phyloP scores from a whole-genome alignment of 148 eudicot genomes.

The Nepenthes mirabilis region DNA sequence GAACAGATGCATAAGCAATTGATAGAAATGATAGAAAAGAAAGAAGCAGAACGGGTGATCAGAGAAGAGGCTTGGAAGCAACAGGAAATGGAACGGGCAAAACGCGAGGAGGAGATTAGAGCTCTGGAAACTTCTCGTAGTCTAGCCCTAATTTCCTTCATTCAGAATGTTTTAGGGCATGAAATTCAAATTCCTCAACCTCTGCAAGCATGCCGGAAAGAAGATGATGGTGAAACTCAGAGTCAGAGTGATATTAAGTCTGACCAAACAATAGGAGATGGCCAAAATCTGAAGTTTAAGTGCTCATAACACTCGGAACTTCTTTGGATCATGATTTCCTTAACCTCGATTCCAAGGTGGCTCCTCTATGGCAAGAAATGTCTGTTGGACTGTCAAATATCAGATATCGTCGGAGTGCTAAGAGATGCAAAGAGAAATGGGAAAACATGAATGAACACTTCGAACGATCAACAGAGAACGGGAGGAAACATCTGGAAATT shows the following conservation, averaged over 20 bases:
- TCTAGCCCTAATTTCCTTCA: constrained; percentile 33
- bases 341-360: constrained; percentile 13
- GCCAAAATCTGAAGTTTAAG: constrained; percentile 49
- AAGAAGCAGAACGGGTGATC: constrained; percentile 26
- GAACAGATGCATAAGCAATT: constrained; percentile 49
- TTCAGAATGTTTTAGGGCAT: constrained; percentile 23
- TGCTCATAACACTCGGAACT: constrained; percentile 36
- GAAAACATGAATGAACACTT: constrained; percentile 40
- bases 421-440: constrained; percentile 52
- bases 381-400: constrained; percentile 26
- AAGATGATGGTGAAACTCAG: constrained; percentile 10
- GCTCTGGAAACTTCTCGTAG: constrained; percentile 32
- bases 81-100: constrained; percentile 28
- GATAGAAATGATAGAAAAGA: constrained; percentile 27
- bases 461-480: constrained; percentile 17
- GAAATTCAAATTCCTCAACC: constrained; percentile 10
- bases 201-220: constrained; percentile 3
- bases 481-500: constrained; percentile 13
- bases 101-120: constrained; percentile 20
- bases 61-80: constrained; percentile 45
- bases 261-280: constrained; percentile 22
- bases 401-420: constrained; percentile 34
- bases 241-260: constrained; percentile 1
- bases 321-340: constrained; percentile 30
- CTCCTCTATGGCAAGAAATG: constrained; percentile 40